Evolutionary conservation across 2,329 filamentous ascomycete species (phyloP), one percentile per base, ranked within the genome.

Genomic region (Ophiostoma novo-ulmi): DNA sequence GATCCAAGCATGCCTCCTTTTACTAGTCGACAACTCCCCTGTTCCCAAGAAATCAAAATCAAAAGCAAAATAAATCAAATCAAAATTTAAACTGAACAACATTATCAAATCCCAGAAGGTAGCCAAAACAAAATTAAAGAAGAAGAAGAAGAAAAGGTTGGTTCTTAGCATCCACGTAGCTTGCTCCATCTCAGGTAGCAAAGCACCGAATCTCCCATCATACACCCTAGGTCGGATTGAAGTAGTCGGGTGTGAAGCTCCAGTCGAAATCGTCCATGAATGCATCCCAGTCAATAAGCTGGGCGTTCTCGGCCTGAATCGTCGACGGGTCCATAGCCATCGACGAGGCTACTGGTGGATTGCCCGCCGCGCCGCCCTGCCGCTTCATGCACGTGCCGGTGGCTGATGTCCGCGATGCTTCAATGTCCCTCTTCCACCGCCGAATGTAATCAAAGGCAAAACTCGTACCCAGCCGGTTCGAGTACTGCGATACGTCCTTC

Each of bases 231-330:
- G 73, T 36, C 10, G 74, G 73, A 17, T 74, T 73, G 5, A 76
- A 69, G 66, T 75, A 75, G 39, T 76, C 75, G 1, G 73, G 73
- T 3, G 76, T 76, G 67, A 78, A 79, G 39, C 76, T 80, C 82
- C 82, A 84, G 71, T 82, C 82, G 74, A 84, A 84, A 65, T 85
- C 83, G 70, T 83, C 81, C 79, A 84, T 81, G 41, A 85, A 80
- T 70, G 82, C 80, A 72, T 81, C 80, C 83, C 83, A 85, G 75
- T 85, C 83, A 58, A 85, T 79, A 64, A 82, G 80, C 68, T 82
- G 80, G 39, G 83, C 69, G 22, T 69, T 72, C 2, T 74, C 74
- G 1, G 73, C 66, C 52, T 72, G 72, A 1, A 74, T 70, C 6
- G 72, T 14, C 1, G 71, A 58, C 5, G 74, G n/a, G 35, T 74